Evolutionary conservation across 768 basidiomycete genomes (phyloP), one percentile per base, ranked within the genome.

Genomic region (Gloeostereum incarnatum): DNA sequence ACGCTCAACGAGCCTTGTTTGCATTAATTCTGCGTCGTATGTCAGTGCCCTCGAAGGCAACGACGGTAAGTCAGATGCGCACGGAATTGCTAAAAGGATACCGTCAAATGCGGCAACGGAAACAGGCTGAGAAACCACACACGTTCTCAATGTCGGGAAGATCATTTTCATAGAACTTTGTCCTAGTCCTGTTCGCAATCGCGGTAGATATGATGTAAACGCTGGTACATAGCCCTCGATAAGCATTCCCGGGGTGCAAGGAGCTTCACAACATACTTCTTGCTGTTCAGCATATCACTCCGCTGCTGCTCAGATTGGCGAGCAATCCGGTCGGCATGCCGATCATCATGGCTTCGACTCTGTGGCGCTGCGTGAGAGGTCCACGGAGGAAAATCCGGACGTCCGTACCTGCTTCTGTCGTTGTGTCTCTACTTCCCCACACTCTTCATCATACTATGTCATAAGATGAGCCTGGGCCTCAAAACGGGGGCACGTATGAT

Each of bases 231-330:
- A 23, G 19, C 5, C 23, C 19, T 8, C 18, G 39, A 9, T 27
- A 23, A 35, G 39, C 26, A 34, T 34, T 24, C 6, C 34, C 6
- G 25, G 27, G 11, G 39, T 16, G n/a, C 35, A 39, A 30, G 25
- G n/a, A n/a, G n/a, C 38, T 5, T 8, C 23, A 19, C 14, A 32
- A n/a, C 26, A 16, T 42, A 88, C 87, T 89, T 90, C 65, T 89
- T 90, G 57, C 75, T 72, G 47, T 80, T 82, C 30, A 76, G 56
- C 87, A 90, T 89, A 27, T 88, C 81, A 23, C 67, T 66, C 38
- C 71, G 71, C 48, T 87, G 84, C 47, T 84, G 78, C 45, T 87
- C 85, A 31, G 73, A 74, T 49, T 88, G 85, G 53, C 72, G 78
- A 14, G 77, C 78, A 3, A 69, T 73, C 23, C 84, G 72, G 38